Percentiles rank a stretch among this genome's conserved stretches.
Evolutionary conservation across 352 stramenopile genomes (phyloP).

Genomic region (Phytophthora macrochlamydospora): DNA sequence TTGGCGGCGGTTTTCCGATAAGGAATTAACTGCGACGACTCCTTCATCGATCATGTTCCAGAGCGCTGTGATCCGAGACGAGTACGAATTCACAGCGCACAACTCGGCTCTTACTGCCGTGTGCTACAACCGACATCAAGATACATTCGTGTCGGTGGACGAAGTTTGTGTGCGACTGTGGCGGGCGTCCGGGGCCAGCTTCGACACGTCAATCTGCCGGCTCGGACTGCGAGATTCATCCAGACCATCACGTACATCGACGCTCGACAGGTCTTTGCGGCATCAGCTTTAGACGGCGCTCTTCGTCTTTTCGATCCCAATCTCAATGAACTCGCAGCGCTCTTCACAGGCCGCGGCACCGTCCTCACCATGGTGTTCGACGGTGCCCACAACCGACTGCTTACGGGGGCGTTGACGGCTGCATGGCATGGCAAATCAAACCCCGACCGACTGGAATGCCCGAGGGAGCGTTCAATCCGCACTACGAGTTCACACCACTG

Average conservation of each 20-base stretch:
- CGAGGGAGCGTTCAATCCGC: conserved; percentile 52
- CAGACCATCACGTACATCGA: conserved; percentile 68
- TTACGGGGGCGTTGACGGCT: conserved; percentile 73
- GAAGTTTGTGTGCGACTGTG: conserved; percentile 56
- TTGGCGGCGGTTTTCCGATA: too few relatives aligned
- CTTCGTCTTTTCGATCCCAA: conserved; percentile 65
- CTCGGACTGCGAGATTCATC: conserved; percentile 63
- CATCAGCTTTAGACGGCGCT: conserved; percentile 63
- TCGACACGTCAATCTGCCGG: conserved; percentile 53
- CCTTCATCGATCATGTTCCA: conserved; percentile 47
- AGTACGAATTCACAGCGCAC: conserved; percentile 60
- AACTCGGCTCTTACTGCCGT: conserved; percentile 62
- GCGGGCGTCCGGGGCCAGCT: conserved; percentile 38
- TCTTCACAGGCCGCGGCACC: conserved; percentile 51
- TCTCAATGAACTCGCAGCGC: conserved; percentile 59
- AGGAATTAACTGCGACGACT: not conserved
- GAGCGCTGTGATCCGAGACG: conserved; percentile 71
- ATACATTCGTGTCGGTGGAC: conserved; percentile 71
- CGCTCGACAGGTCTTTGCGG: conserved; percentile 64
- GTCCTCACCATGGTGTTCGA: conserved; percentile 71
- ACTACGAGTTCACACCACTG: conserved; percentile 62
- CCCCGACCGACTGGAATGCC: conserved; percentile 28
- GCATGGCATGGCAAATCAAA: conserved; percentile 65
- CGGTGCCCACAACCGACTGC: conserved; percentile 47
- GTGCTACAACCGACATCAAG: conserved; percentile 72